Evolutionary conservation across 805 yeast species (phyloP), one percentile per base, ranked within the genome.

Genomic region (Barnettozyma californica): DNA sequence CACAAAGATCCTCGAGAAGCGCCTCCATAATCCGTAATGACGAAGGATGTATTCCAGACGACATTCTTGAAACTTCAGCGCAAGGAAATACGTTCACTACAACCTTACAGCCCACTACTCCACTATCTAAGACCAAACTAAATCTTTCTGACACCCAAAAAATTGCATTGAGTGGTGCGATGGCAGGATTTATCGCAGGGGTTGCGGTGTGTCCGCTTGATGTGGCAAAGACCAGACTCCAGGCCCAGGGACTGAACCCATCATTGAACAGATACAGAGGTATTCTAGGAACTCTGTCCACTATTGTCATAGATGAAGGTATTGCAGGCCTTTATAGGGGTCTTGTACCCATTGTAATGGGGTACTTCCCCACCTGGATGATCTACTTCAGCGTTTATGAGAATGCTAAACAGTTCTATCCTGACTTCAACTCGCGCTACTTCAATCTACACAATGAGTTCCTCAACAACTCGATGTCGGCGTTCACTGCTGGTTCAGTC

Each of bases 311-410:
- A 35, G 92, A 90, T 48, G 97, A 91, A 68, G 96, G 97, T 9
- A 58, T 81, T 1, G 67, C 78, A 37, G 98, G 98, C 0, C 71
- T 94, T 13, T 94, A 94, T 64, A 72, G 96, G 52, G 99, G 99
- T 5, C 68, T 94, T 21, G 84, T 84, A 2, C 98, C 99, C n/a
- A 89, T 92, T 36, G 77, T 92, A 1, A 67, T 92, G 44, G 99
- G 99, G 0, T 94, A 94, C 66, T 81, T 94, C 58, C 99, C 99
- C 14, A 89, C 97, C 0, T 94, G 99, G 99, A 90, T 90, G 75
- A 87, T 94, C 42, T 94, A 94, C 64, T 94, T 94, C 68, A 77
- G 92, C 8, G 86, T 90, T 29, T 94, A 94, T 65, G 98, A 92
- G 62, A 70, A 76, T 48, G 83, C 90, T 25, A 91, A 90, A 63